Percentiles rank a stretch among this genome's conserved stretches.
Conservation (phyloP, 441 rosid genomes). For the Pelargonium citronellum region DNA sequence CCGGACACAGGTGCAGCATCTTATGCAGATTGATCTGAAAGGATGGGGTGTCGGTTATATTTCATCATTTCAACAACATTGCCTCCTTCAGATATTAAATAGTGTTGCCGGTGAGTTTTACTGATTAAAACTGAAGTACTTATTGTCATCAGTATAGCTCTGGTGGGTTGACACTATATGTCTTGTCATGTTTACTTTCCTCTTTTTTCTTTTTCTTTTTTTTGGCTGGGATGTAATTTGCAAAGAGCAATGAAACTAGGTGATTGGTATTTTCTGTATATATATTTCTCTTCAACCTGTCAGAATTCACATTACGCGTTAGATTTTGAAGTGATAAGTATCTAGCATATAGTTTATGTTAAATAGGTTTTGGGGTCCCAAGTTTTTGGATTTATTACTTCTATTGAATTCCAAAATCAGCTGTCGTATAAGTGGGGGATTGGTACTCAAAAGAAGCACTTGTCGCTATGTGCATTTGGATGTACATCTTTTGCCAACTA, state of each 20-base stretch:
- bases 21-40: constrained; percentile 95
- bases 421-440: not conserved
- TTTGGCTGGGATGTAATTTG: not conserved
- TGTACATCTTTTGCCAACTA: not conserved
- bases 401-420: not conserved
- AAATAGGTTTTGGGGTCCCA: not conserved
- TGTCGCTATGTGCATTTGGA: not conserved
- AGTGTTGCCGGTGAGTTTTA: constrained; percentile 81
- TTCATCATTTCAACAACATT: constrained; percentile 93
- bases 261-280: not conserved
- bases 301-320: not conserved
- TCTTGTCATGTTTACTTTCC: constrained; percentile 4
- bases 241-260: not conserved
- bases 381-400: not conserved
- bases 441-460: constrained; percentile 7
- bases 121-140: constrained; percentile 12
- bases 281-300: not conserved
- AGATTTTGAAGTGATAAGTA: not conserved
- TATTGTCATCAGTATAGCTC: not conserved
- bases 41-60: constrained; percentile 95
- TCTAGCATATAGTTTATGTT: constrained; percentile 1
- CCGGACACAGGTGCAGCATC: constrained; percentile 90
- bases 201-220: not conserved
- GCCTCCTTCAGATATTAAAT: constrained; percentile 96
- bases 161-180: constrained; percentile 9